Evolutionary conservation across 257 asterid species (phyloP).

Genomic region (Ajuga chamaepitys): DNA sequence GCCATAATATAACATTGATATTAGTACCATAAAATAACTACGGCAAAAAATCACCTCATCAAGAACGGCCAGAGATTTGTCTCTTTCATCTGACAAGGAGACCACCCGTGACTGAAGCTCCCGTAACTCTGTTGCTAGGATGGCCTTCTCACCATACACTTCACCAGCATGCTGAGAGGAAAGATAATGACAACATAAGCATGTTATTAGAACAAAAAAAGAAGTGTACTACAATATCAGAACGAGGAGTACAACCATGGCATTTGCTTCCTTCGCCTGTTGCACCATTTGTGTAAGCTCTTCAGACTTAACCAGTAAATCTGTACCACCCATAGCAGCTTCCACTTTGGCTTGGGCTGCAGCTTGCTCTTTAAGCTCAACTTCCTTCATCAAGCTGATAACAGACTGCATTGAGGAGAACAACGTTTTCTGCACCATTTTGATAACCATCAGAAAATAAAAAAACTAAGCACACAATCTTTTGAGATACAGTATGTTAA

Average conservation of each 20-base stretch:
- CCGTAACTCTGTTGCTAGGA: conserved; percentile 72
- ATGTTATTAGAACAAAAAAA: not conserved
- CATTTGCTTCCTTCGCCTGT: conserved; percentile 67
- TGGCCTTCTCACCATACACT: conserved; percentile 85
- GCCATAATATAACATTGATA: no score
- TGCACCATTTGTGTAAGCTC: conserved; percentile 48
- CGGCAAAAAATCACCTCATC: conserved; percentile 47
- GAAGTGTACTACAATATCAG: conserved; percentile 1
- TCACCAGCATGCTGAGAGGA: conserved; percentile 78
- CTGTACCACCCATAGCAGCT: conserved; percentile 56
- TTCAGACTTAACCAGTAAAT: conserved; percentile 43
- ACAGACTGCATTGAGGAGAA: conserved; percentile 64
- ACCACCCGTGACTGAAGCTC: conserved; percentile 89
- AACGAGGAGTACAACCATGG: conserved; percentile 51
- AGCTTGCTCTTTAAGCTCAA: conserved; percentile 65
- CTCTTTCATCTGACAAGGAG: conserved; percentile 69
- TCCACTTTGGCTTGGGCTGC: conserved; percentile 65
- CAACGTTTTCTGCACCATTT: conserved; percentile 56
- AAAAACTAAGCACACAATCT: not conserved
- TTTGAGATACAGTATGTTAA: not conserved
- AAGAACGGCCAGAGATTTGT: conserved; percentile 61
- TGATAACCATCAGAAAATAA: conserved; percentile 7
- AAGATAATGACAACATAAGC: not conserved
- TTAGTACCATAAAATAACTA: not conserved
- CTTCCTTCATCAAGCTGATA: conserved; percentile 64